Percentiles rank a stretch among this genome's conserved stretches.
Conservation (phyloP, 2,329 filamentous ascomycete species). For the Curvularia lunata region DNA sequence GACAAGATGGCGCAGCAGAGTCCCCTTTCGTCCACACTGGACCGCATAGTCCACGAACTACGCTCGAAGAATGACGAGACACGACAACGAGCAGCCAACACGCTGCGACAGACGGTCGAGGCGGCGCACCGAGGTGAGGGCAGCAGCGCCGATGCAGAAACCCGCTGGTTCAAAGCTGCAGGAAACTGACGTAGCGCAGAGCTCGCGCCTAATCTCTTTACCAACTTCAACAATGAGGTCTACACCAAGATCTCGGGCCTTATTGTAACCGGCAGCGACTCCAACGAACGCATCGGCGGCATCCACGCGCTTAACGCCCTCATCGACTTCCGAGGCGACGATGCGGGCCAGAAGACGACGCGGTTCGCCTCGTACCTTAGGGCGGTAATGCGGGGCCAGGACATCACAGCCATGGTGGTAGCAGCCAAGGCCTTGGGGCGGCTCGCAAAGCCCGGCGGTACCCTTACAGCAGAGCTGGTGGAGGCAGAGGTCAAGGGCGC, state of each 20-base stretch:
- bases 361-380: constrained; percentile 91
- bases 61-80: constrained; percentile 61
- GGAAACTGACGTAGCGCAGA: constrained; percentile 59
- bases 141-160: constrained; percentile 10
- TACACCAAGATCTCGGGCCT: constrained; percentile 71
- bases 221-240: constrained; percentile 70
- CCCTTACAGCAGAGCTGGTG: constrained; percentile 91
- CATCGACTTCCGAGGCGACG: constrained; percentile 95
- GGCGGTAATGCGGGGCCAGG: constrained; percentile 85
- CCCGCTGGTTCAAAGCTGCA: constrained; percentile 21
- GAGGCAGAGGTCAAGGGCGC: constrained; percentile 97
- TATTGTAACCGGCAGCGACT: constrained; percentile 84
- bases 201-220: constrained; percentile 79
- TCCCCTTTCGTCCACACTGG: constrained; percentile 49
- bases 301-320: constrained; percentile 90
- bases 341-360: constrained; percentile 90
- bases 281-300: constrained; percentile 86
- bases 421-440: constrained; percentile 89
- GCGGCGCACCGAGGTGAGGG: constrained; percentile 54
- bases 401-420: constrained; percentile 86
- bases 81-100: constrained; percentile 53
- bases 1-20: constrained; percentile 47
- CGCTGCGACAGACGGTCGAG: constrained; percentile 53
- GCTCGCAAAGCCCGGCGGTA: constrained; percentile 89
- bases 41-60: constrained; percentile 63